Evolutionary conservation across 2,329 filamentous ascomycete species (phyloP).

Genomic region (Daldinia eschscholtzii): DNA sequence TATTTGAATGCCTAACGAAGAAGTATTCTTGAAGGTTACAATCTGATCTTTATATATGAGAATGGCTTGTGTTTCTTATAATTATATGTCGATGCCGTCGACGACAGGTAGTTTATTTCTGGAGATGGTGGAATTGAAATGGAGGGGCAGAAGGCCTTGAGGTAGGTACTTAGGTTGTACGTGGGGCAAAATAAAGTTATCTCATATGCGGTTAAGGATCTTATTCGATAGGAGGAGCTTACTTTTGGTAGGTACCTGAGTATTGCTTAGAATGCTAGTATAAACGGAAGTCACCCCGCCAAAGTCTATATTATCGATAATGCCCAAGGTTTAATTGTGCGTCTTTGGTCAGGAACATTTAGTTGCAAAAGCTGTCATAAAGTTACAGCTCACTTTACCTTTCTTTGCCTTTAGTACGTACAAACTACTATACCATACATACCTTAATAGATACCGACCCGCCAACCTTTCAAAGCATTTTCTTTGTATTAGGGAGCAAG

Average conservation of each 20-base stretch:
- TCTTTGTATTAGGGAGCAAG: neutral
- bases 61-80: neutral
- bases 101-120: neutral
- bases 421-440: neutral
- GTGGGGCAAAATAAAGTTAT: slow-evolving; percentile 22
- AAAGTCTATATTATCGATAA: slow-evolving; percentile 9
- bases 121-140: slow-evolving; percentile 17
- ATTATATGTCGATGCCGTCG: neutral
- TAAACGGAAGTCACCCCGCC: neutral
- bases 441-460: neutral
- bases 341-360: neutral
- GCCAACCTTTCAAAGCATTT: neutral
- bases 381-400: slow-evolving; percentile 1
- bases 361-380: neutral
- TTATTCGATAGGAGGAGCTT: slow-evolving; percentile 23
- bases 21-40: neutral
- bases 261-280: neutral
- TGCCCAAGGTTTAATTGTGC: slow-evolving; percentile 4
- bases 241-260: neutral
- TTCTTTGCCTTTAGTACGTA: neutral
- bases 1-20: slow-evolving; percentile 11
- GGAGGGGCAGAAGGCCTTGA: slow-evolving; percentile 36
- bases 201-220: neutral
- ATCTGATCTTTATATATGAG: neutral
- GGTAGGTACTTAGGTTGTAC: neutral